phyloP scores from a whole-genome alignment of 306 rosid genomes.

The Malus sieversii region DNA sequence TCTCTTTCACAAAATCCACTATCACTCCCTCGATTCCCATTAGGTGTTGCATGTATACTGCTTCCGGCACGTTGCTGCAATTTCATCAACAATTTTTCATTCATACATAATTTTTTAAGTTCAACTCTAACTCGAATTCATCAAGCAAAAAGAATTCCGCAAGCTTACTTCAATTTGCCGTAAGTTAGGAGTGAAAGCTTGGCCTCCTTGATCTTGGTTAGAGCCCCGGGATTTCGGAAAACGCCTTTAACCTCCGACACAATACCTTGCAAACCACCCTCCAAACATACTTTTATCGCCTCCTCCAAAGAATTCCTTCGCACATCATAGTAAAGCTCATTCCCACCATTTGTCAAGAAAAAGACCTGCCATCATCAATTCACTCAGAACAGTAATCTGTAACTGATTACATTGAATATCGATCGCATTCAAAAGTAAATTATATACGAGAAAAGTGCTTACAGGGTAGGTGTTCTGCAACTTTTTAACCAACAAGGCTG shows the following conservation, averaged over 20 bases:
- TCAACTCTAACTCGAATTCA: not conserved
- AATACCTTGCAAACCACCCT: conserved; percentile 79
- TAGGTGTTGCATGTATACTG: conserved; percentile 77
- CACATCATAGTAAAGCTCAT: conserved; percentile 54
- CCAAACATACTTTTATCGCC: conserved; percentile 72
- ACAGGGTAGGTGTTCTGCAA: conserved; percentile 45
- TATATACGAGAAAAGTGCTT: not conserved
- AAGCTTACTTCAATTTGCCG: conserved; percentile 71
- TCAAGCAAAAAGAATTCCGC: not conserved
- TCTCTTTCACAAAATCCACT: conserved; percentile 77
- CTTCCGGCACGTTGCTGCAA: conserved; percentile 82
- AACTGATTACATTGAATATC: not conserved
- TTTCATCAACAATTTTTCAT: not conserved
- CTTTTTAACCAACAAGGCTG: conserved; percentile 27
- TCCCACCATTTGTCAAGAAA: conserved; percentile 90
- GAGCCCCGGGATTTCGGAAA: conserved; percentile 63
- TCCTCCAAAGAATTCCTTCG: conserved; percentile 91
- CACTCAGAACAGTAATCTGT: not conserved
- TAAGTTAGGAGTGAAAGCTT: conserved; percentile 74
- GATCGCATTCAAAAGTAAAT: not conserved
- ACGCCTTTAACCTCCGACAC: conserved; percentile 77
- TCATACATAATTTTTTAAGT: not conserved
- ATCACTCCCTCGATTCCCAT: conserved; percentile 94
- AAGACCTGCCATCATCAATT: conserved; percentile 45
- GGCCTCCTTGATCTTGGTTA: conserved; percentile 61